phyloP scores from a whole-genome alignment of 768 basidiomycete species.

The Hydnum rufescens region DNA sequence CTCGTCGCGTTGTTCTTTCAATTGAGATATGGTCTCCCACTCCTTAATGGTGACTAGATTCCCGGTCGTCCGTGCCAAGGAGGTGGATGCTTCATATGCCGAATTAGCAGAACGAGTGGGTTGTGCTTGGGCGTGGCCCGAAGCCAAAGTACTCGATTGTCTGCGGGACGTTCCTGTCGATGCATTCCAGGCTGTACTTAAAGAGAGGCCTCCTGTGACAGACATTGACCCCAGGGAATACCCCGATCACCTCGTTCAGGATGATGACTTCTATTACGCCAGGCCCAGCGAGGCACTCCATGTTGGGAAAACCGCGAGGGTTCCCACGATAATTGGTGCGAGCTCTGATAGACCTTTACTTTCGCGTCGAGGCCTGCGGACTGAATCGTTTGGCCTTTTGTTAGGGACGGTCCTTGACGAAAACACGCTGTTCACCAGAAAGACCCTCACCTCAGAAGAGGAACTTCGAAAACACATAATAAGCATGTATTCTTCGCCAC shows the following conservation, averaged over 20 bases:
- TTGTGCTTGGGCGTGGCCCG: background rate
- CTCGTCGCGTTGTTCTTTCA: background rate
- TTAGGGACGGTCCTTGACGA: background rate
- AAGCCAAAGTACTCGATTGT: background rate
- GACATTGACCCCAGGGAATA: background rate
- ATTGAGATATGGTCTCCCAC: background rate
- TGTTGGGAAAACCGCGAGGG: background rate
- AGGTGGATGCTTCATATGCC: too few relatives aligned
- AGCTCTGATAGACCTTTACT: background rate
- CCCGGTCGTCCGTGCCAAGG: background rate
- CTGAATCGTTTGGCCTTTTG: background rate
- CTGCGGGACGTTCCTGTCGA: background rate
- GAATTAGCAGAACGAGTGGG: background rate
- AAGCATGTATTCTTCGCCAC: background rate
- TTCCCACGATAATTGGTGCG: background rate
- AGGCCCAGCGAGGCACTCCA: background rate
- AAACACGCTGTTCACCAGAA: background rate
- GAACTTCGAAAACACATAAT: background rate
- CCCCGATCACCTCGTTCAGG: background rate
- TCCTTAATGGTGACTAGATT: background rate
- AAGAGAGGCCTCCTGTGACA: background rate
- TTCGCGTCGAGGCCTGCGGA: background rate
- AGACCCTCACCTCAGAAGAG: background rate
- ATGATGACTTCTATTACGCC: background rate
- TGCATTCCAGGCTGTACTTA: background rate